A percentile compares a stretch with the other conserved stretches of the same genome.
These are phyloP conservation scores for Metschnikowia continentalis DNA, from an alignment of 805 yeast species.

Conservation along the genomic window DNA sequence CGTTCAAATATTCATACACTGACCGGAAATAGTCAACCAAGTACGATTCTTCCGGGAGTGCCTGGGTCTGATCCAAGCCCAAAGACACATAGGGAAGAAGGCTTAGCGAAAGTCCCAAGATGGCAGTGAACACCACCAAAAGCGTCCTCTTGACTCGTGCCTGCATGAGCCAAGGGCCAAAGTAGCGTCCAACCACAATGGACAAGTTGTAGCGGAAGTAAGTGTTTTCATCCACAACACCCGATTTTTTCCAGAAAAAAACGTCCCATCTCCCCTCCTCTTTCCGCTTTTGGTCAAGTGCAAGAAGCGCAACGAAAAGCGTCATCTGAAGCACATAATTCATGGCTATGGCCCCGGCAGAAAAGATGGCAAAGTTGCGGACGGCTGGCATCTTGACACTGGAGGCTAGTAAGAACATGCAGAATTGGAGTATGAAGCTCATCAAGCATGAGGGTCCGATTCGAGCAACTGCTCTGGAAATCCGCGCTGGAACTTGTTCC, in stretches of 20 bases:
- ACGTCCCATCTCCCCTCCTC: slow-evolving; percentile 59
- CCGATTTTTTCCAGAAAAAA: slow-evolving; percentile 44
- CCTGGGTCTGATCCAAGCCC: slow-evolving; percentile 88
- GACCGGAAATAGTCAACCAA: slow-evolving; percentile 77
- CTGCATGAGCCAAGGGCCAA: slow-evolving; percentile 58
- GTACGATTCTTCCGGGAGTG: slow-evolving; percentile 81
- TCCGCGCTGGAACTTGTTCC: slow-evolving; percentile 9
- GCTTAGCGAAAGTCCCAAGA: slow-evolving; percentile 68
- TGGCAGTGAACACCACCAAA: slow-evolving; percentile 49
- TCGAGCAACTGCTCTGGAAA: slow-evolving; percentile 60
- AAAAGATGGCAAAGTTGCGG: slow-evolving; percentile 83
- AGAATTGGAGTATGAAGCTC: slow-evolving; percentile 73
- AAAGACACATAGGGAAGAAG: slow-evolving; percentile 64
- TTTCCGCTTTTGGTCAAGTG: slow-evolving; percentile 60
- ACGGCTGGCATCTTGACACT: slow-evolving; percentile 94
- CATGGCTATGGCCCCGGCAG: slow-evolving; percentile 78
- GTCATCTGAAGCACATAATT: slow-evolving; percentile 80
- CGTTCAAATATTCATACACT: slow-evolving; percentile 64
- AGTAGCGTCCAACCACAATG: slow-evolving; percentile 40
- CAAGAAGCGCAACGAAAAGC: slow-evolving; percentile 66
- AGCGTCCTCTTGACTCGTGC: slow-evolving; percentile 45
- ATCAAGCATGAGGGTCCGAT: slow-evolving; percentile 86
- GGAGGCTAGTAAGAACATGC: slow-evolving; percentile 75
- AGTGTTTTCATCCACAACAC: slow-evolving; percentile 4
- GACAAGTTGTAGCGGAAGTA: slow-evolving; percentile 23